Evolutionary conservation across 306 rosid species (phyloP), one percentile per base, ranked within the genome.

Genomic region (Quercus glauca): DNA sequence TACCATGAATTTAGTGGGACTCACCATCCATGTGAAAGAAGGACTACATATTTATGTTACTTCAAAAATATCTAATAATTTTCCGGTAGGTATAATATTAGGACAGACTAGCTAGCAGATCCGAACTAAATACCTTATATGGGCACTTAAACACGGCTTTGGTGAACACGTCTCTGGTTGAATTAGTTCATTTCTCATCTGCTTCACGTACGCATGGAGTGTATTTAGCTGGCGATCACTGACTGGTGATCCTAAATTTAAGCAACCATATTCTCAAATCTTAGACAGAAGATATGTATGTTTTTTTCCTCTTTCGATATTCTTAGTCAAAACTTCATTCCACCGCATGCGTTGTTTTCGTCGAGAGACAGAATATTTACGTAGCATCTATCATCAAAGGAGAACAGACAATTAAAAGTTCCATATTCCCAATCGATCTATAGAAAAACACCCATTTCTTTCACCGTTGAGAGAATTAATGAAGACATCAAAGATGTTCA

Each of bases 201-300:
- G 11, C 45, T 51, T 20, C 63, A 4, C 10, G 25, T 20, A 15
- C 3, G 43, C 55, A 43, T 45, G 13, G 61, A 49, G 45, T 71
- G 45, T 63, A 64, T 35, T 49, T 26, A 68, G 67, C 72, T 31
- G 53, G 71, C 26, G 5, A 21, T 82, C 55, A 29, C 17, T 72
- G 56, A 59, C 63, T n/a, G 14, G 29, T 60, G 94, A 90, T 90
- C 94, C 94, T 83, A 85, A 81, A 60, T 83, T 79, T 76, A 85
- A 88, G 94, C 89, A 90, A 71, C 88, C 75, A 75, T 85, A 79
- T 53, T 59, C 94, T 84, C 65, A 74, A 45, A 35, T 79, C 83
- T 23, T 15, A 11, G 33, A 21, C 51, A 65, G 73, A 85, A 80
- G 73, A n/a, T 73, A 0, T 6, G 41, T 6, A 6, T 6, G 3